These are phyloP conservation scores for Ganoderma lingzhi DNA, from an alignment of 1,284 basidiomycete genomes.

Conservation along the genomic window DNA sequence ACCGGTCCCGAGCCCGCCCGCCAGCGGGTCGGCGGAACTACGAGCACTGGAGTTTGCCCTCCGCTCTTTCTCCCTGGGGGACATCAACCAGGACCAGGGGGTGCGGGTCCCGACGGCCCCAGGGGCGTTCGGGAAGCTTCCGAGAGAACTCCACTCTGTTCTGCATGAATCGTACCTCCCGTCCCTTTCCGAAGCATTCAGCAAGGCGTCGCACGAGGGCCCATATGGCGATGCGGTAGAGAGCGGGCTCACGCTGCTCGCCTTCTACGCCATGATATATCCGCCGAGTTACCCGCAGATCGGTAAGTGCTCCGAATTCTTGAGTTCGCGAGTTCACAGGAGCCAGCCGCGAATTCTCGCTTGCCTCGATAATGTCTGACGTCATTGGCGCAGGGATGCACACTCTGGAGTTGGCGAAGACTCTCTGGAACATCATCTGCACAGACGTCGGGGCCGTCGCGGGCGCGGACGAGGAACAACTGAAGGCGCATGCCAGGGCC, in stretches of 20 bases:
- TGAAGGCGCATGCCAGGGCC: conserved; percentile 36
- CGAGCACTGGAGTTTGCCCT: conserved; percentile 46
- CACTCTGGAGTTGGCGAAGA: conserved; percentile 76
- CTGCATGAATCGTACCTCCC: conserved; percentile 68
- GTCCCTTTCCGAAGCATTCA: conserved; percentile 68
- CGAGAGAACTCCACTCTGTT: conserved; percentile 48
- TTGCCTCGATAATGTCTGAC: conserved; percentile 7
- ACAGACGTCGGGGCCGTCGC: conserved; percentile 35
- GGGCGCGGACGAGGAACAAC: conserved; percentile 23
- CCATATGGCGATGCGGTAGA: conserved; percentile 59
- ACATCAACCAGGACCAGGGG: conserved; percentile 21
- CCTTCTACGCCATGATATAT: conserved; percentile 72
- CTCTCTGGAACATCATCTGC: conserved; percentile 68
- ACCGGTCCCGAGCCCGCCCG: conserved; percentile 48
- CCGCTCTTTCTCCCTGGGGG: conserved; percentile 47
- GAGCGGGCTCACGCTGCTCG: conserved; percentile 63
- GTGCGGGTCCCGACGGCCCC: conserved; percentile 18
- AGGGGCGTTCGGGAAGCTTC: conserved; percentile 46
- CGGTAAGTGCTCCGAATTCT: conserved; percentile 51
- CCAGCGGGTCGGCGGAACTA: conserved; percentile 35
- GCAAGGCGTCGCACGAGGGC: conserved; percentile 70
- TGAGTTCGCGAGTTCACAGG: neutral
- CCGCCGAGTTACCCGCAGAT: conserved; percentile 79
- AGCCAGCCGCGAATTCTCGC: neutral
- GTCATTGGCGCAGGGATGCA: conserved; percentile 64